Conservation (phyloP, 352 stramenopile species). For the Thraustochytrium sp. region DNA sequence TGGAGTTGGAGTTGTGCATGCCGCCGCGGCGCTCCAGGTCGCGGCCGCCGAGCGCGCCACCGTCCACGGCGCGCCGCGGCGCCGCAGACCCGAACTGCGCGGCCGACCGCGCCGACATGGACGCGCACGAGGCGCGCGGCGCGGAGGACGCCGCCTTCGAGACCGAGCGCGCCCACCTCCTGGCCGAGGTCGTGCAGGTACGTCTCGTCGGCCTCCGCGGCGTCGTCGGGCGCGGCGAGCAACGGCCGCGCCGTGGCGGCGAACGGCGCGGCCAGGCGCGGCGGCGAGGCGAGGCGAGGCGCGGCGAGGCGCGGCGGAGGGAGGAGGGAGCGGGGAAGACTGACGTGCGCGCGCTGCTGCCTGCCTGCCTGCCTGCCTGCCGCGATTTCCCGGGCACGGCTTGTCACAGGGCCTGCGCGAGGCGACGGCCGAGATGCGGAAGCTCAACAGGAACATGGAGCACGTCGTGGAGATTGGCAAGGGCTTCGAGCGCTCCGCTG, state of each 20-base stretch:
- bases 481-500: constrained; percentile 20
- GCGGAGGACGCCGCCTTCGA: background rate
- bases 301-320: too few relatives aligned
- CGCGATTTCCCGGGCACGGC: too few relatives aligned
- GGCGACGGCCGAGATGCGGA: constrained; percentile 11
- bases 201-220: background rate
- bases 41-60: too few relatives aligned
- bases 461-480: constrained; percentile 24
- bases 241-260: background rate
- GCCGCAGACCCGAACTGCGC: too few relatives aligned
- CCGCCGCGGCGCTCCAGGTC: too few relatives aligned
- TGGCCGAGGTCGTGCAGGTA: constrained; percentile 23
- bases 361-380: too few relatives aligned
- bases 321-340: background rate
- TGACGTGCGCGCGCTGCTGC: background rate
- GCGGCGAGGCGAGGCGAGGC: too few relatives aligned
- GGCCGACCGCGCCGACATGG: background rate
- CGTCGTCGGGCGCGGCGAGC: background rate
- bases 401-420: constrained; percentile 11
- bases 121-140: background rate
- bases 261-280: background rate
- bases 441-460: constrained; percentile 29
- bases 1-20: too few relatives aligned
- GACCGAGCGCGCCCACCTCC: constrained; percentile 16
- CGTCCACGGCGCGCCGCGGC: too few relatives aligned